Base-by-base conservation (phyloP, 768 basidiomycete genomes). In the Russula sp. region DNA sequence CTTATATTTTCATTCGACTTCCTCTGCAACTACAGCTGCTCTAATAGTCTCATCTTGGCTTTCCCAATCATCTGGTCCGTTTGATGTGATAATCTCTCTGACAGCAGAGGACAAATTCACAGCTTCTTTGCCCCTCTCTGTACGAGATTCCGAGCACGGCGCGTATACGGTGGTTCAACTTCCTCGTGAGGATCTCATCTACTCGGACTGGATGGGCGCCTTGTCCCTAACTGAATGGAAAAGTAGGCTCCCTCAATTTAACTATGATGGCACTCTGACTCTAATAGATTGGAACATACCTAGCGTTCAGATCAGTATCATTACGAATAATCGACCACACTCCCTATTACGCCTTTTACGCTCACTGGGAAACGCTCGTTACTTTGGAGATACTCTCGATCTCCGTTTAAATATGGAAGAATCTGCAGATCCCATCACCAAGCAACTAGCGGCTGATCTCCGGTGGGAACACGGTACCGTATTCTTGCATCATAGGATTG, bases 381-480 rank as follows among this genome's bases (percentile, higher is more conserved):
- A 85, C 70, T 92, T 84, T 66, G 90, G 90, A 3, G 89, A 93
- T 73, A 72, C 71, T 18, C 73, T 90, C n/a, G 69, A 80, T 63
- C 69, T 93, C 20, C 80, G 86, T 4, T 76, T 94, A 64, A 88
- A 91, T 70, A 74, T 92, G 71, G 92, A 94, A 68, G 88, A 90
- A 71, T 84, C 87, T 5, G 80, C 88, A 20, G 88, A 91, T 67
- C 52, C 69, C 0, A 79, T 83, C 59, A 92, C 93, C 0, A 75
- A 85, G 61, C 71, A 72, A 14, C 71, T 87, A 9, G 80, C 81
- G 3, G 74, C 81, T 59, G 73, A 77, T 24, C 78, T 84, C 34
- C 56, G 73, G 5, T 94, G 92, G 92, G 71, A 71, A 0, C 79
- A 84, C 66, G 90, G 91, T 6, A 69, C 74, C 42, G 67, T 85